phyloP scores from a whole-genome alignment of 2,329 filamentous ascomycete species.

The Waltergamsia citrina region DNA sequence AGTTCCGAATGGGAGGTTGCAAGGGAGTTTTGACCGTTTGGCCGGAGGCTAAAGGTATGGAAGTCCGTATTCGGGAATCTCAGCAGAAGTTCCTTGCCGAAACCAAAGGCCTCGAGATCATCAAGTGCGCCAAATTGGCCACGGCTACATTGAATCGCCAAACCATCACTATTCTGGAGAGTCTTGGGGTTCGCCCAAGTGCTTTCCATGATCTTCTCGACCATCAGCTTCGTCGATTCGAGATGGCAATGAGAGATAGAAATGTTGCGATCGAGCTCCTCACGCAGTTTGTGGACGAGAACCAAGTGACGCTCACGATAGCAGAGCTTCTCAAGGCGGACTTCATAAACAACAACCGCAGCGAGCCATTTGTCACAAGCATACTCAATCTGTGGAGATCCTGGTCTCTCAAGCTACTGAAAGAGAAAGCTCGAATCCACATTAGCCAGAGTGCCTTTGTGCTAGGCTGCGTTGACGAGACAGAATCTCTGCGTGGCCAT shows the following conservation, averaged over 20 bases:
- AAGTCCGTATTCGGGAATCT: constrained; percentile 72
- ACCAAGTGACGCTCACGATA: constrained; percentile 66
- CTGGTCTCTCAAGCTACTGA: constrained; percentile 82
- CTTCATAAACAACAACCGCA: constrained; percentile 53
- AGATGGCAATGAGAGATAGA: constrained; percentile 59
- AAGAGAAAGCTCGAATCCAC: constrained; percentile 82
- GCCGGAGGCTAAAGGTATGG: constrained; percentile 52
- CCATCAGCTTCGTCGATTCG: constrained; percentile 57
- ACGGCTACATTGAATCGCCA: constrained; percentile 81
- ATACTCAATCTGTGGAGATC: constrained; percentile 76
- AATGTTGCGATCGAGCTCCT: constrained; percentile 57
- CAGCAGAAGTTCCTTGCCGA: constrained; percentile 77
- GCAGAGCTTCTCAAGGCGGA: constrained; percentile 70
- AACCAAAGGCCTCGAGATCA: constrained; percentile 72
- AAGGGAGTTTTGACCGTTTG: constrained; percentile 82
- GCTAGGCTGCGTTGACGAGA: constrained; percentile 84
- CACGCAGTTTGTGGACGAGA: constrained; percentile 71
- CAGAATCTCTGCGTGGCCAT: constrained; percentile 63
- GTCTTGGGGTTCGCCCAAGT: constrained; percentile 59
- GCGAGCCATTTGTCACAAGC: constrained; percentile 76
- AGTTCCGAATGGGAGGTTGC: constrained; percentile 86
- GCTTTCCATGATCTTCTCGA: constrained; percentile 61
- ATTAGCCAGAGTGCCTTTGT: constrained; percentile 80
- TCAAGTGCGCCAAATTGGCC: constrained; percentile 68
- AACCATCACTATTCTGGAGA: constrained; percentile 75